Base-by-base conservation (phyloP, 148 eudicot genomes). In the Limonium bicolor region DNA sequence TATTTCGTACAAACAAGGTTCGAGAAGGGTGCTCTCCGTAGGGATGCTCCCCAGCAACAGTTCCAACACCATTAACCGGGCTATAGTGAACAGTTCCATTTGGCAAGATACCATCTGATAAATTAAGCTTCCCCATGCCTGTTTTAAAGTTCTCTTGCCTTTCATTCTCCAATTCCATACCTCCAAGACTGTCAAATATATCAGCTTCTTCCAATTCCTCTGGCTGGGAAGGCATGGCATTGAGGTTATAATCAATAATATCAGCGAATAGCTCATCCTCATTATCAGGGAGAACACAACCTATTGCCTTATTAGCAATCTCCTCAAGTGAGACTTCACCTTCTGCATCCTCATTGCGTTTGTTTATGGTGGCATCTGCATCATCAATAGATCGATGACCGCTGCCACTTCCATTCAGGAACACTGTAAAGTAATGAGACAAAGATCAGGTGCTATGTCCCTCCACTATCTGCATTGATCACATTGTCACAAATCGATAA, bases 251-350 rank as follows among this genome's bases (percentile, higher is more conserved):
- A 46, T 53, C 83, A 44, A 72, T 68, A 35, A 76, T 49, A 20
- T 82, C 96, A 59, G 92, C 85, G 55, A 88, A 63, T 19, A 88
- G 94, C 41, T 79, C 96, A 38, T 88, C 94, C 64, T 87, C 96
- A 21, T 80, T 84, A 53, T 72, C 96, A 34, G 96, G 94, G 20
- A 88, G 80, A 59, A 75, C 61, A 65, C 61, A 67, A 26, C 66
- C 78, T 42, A 67, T 36, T 16, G 73, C 60, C 36, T 51, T 59
- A 41, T 56, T 59, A 3, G 64, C 60, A 50, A 64, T 55, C 46
- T 64, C 74, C 50, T 78, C 77, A 33, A 74, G 59, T 20, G 58
- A 53, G 30, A 55, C 76, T 53, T 47, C 50, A 20, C 25, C 65
- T 27, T 73, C 78, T 20, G 24, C 55, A 32, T 71, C 59, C 29